Evolutionary conservation across 2,329 filamentous ascomycete genomes (phyloP).

Genomic region (Ceratocystiopsis minuta): DNA sequence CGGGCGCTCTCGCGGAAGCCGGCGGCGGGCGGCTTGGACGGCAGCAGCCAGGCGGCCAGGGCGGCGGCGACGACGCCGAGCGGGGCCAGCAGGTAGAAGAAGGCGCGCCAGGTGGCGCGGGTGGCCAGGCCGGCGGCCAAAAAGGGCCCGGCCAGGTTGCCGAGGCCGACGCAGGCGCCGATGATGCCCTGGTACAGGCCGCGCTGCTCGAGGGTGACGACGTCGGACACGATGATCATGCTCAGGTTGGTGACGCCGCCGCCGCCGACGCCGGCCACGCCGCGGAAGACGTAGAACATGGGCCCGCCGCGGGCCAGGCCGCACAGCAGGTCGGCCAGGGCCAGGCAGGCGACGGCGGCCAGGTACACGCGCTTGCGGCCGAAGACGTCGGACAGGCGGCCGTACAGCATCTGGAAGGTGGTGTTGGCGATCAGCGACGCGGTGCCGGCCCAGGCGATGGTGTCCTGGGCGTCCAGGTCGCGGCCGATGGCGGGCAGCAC

Average conservation of each 20-base stretch:
- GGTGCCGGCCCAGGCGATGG: constrained; percentile 38
- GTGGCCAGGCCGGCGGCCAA: constrained; percentile 22
- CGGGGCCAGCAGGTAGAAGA: constrained; percentile 32
- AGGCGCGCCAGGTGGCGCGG: constrained; percentile 21
- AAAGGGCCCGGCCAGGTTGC: constrained; percentile 25
- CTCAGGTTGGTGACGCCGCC: constrained; percentile 40
- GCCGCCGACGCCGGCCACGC: constrained; percentile 39
- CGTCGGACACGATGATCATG: constrained; percentile 44
- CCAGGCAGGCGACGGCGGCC: constrained; percentile 31
- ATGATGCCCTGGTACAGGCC: constrained; percentile 34
- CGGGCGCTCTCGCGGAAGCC: constrained; percentile 28
- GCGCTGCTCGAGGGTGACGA: constrained; percentile 38
- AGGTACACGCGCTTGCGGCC: constrained; percentile 41
- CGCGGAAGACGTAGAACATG: constrained; percentile 44
- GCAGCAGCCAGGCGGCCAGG: constrained; percentile 28
- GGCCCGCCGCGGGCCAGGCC: constrained; percentile 34
- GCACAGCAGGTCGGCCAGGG: constrained; percentile 39
- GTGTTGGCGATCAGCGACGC: constrained; percentile 38
- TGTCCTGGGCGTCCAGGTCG: constrained; percentile 26
- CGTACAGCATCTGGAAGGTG: constrained; percentile 46
- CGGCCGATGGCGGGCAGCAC: constrained; percentile 28
- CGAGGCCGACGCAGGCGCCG: constrained; percentile 21
- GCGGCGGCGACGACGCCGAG: constrained; percentile 26
- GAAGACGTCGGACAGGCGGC: constrained; percentile 41
- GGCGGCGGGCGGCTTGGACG: constrained; percentile 20